Evolutionary conservation across 345 rosid genomes (phyloP).

Genomic region (Pistacia atlantica): DNA sequence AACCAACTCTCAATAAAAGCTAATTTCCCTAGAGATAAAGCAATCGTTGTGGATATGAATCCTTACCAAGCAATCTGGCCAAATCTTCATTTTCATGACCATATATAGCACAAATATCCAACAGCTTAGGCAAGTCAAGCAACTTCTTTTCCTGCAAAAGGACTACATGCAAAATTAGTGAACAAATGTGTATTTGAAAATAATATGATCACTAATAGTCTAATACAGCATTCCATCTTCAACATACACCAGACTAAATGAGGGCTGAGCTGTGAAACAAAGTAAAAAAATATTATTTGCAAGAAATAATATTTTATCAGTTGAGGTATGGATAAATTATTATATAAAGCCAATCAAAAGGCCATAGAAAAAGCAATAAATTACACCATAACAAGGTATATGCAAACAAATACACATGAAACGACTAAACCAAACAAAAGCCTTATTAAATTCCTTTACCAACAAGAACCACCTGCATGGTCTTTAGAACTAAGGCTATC

Average conservation of each 20-base stretch:
- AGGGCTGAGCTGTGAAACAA: background rate
- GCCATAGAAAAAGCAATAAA: background rate
- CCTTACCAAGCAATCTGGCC: constrained; percentile 78
- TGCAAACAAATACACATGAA: background rate
- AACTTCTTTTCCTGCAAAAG: constrained; percentile 90
- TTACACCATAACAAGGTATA: no score
- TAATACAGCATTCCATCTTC: background rate
- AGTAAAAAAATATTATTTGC: constrained; percentile 4
- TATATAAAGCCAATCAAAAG: background rate
- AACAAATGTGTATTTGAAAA: constrained; percentile 37
- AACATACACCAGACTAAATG: background rate
- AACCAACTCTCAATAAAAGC: background rate
- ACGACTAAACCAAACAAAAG: background rate
- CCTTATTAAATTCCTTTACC: background rate
- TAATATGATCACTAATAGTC: background rate
- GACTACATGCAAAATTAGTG: constrained; percentile 57
- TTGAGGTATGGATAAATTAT: background rate
- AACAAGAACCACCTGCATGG: constrained; percentile 60
- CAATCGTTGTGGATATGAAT: background rate
- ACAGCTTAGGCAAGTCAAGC: constrained; percentile 89
- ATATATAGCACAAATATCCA: constrained; percentile 89
- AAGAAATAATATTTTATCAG: background rate
- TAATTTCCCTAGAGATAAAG: background rate
- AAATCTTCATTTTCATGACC: constrained; percentile 92
- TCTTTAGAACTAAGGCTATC: constrained; percentile 72